A percentile compares a stretch with the other conserved stretches of the same genome.
Evolutionary conservation across 202 grass and related monocot genomes (phyloP).

Genomic region (Schoenoplectus tabernaemontani): DNA sequence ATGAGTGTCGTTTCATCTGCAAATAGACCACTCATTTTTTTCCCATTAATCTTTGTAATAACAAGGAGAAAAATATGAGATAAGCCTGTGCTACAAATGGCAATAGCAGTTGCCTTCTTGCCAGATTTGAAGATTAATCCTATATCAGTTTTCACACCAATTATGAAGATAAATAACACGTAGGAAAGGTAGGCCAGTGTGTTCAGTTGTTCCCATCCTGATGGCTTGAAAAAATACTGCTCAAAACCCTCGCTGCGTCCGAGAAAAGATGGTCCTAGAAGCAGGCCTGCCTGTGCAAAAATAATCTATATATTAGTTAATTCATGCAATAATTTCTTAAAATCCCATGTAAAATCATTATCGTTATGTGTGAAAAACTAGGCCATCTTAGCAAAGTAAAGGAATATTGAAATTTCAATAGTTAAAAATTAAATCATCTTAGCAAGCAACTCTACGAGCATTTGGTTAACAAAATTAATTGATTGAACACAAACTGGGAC

Average conservation of each 20-base stretch:
- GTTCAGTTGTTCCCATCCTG: constrained; percentile 61
- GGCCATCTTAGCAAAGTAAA: too few relatives aligned
- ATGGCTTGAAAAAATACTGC: constrained; percentile 38
- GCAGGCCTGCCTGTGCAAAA: constrained; percentile 44
- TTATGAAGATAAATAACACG: constrained; percentile 55
- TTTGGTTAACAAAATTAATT: background rate
- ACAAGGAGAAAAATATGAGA: constrained; percentile 29
- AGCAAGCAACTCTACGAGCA: background rate
- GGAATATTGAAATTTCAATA: background rate
- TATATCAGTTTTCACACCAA: constrained; percentile 83
- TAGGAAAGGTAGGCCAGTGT: constrained; percentile 47
- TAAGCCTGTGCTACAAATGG: constrained; percentile 32
- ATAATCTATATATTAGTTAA: background rate
- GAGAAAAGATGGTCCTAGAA: constrained; percentile 52
- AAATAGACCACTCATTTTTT: constrained; percentile 19
- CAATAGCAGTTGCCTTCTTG: constrained; percentile 53
- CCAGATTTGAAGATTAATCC: constrained; percentile 67
- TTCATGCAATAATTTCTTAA: background rate
- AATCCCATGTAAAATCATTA: background rate
- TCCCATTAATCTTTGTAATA: background rate
- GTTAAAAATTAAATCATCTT: background rate
- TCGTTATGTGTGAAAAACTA: background rate
- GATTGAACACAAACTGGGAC: background rate
- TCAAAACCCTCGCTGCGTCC: constrained; percentile 27
- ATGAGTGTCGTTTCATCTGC: constrained; percentile 16